Conservation (phyloP, 352 stramenopile genomes). For the Phytophthora citrophthora region DNA sequence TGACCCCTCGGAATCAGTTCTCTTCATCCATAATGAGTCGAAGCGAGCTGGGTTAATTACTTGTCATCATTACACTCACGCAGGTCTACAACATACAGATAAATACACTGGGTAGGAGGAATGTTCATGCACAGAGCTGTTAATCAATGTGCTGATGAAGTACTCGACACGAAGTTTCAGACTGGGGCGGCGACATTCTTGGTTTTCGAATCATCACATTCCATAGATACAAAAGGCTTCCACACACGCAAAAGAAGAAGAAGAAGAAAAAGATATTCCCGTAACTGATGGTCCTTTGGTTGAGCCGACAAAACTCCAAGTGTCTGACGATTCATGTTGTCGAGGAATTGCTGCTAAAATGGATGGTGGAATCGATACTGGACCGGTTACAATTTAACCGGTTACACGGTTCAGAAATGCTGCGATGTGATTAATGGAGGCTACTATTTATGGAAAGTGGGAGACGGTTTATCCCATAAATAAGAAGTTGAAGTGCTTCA, state of each 20-base stretch:
- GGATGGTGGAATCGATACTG: conserved; percentile 23
- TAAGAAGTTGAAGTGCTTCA: neutral
- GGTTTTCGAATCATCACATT: conserved; percentile 89
- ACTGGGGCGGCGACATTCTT: conserved; percentile 91
- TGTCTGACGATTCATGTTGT: neutral
- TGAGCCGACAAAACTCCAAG: conserved; percentile 21
- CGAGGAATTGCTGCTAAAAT: conserved; percentile 8
- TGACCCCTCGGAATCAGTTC: conserved; percentile 89
- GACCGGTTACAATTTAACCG: conserved; percentile 35
- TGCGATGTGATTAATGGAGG: conserved; percentile 12
- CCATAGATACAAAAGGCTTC: conserved; percentile 27
- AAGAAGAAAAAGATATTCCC: neutral
- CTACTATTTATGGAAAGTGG: neutral
- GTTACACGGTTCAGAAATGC: conserved; percentile 3
- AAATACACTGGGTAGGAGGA: conserved; percentile 48
- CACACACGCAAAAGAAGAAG: conserved; percentile 13
- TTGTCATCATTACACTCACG: conserved; percentile 90
- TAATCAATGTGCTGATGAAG: conserved; percentile 79
- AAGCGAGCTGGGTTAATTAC: conserved; percentile 89
- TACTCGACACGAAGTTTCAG: conserved; percentile 84
- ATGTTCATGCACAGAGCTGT: conserved; percentile 89
- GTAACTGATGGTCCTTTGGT: conserved; percentile 3
- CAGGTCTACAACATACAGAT: conserved; percentile 22
- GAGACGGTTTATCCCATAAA: neutral
- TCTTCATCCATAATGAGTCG: conserved; percentile 88